Percentiles rank a stretch among this genome's conserved stretches.
Evolutionary conservation across 2,329 filamentous ascomycete species (phyloP).

Genomic region (Microsporum canis): DNA sequence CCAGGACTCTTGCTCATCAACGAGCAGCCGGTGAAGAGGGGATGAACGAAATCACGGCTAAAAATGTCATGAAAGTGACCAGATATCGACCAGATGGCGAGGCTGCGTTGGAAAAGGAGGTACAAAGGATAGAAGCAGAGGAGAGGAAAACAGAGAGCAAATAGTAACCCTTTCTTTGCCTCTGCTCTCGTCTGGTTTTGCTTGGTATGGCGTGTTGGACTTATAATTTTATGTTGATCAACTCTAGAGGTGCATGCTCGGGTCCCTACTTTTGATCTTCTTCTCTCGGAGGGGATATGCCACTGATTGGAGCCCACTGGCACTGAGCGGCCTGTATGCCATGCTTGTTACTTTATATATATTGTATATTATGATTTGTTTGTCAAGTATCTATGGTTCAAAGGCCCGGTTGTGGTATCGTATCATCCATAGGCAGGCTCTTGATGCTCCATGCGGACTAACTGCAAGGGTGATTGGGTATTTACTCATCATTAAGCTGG

Average conservation of each 20-base stretch:
- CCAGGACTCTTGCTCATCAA: conserved; percentile 61
- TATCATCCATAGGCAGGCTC: not conserved
- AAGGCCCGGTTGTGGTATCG: not conserved
- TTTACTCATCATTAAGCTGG: not conserved
- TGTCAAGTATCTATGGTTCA: not conserved
- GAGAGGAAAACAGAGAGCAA: not conserved
- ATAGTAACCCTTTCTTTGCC: not conserved
- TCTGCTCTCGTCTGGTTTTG: not conserved
- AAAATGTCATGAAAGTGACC: conserved; percentile 77
- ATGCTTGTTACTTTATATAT: not conserved
- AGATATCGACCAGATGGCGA: conserved; percentile 57
- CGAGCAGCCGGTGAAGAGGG: conserved; percentile 42
- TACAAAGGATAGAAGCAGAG: conserved; percentile 33
- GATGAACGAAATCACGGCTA: conserved; percentile 59
- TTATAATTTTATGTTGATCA: not conserved
- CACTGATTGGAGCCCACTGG: not conserved
- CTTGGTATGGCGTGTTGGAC: not conserved
- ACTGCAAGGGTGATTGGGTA: not conserved
- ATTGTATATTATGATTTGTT: not conserved
- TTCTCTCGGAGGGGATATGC: not conserved
- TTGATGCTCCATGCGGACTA: not conserved
- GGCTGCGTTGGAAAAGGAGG: conserved; percentile 52
- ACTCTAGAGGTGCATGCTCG: not conserved
- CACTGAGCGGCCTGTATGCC: not conserved
- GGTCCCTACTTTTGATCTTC: not conserved